phyloP scores from a whole-genome alignment of 495 filamentous ascomycete species.

The Aspergillus mulundensis region DNA sequence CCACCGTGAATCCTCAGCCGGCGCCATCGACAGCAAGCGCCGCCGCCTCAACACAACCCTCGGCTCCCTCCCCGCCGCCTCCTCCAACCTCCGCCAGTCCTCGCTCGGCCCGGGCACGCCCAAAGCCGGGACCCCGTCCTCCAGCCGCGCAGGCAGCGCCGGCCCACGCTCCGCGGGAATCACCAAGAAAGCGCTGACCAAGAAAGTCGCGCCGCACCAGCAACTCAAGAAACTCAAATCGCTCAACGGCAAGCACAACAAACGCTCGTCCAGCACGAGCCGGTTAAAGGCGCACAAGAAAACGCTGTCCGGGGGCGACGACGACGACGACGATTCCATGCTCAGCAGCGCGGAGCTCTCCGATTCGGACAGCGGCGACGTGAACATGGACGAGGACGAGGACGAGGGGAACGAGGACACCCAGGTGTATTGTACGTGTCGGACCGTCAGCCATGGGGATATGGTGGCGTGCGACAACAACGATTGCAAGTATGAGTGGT shows the following conservation, averaged over 20 bases:
- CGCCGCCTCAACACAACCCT: constrained; percentile 65
- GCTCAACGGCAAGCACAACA: constrained; percentile 48
- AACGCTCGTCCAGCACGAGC: constrained; percentile 47
- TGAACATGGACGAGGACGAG: constrained; percentile 64
- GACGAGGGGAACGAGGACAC: constrained; percentile 87
- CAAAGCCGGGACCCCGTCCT: constrained; percentile 65
- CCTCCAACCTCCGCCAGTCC: constrained; percentile 74
- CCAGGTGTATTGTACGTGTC: constrained; percentile 87
- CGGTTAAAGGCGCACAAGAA: constrained; percentile 47
- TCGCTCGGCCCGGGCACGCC: constrained; percentile 83
- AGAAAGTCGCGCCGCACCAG: constrained; percentile 66
- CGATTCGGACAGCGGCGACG: constrained; percentile 43
- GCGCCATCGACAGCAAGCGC: constrained; percentile 67
- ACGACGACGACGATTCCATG: constrained; percentile 62
- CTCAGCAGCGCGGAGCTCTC: constrained; percentile 48
- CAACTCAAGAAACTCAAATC: constrained; percentile 53
- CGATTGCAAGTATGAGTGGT: constrained; percentile 91
- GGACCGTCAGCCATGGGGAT: constrained; percentile 88
- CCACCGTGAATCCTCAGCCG: constrained; percentile 72
- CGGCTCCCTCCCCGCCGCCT: constrained; percentile 60
- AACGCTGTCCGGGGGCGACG: constrained; percentile 59
- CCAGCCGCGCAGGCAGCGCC: constrained; percentile 65
- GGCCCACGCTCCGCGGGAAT: constrained; percentile 53
- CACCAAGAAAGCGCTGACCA: constrained; percentile 57
- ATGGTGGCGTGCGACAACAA: constrained; percentile 99